A percentile compares a stretch with the other conserved stretches of the same genome.
Conservation (phyloP, 306 rosid genomes). For the Prinsepia uniflora region DNA sequence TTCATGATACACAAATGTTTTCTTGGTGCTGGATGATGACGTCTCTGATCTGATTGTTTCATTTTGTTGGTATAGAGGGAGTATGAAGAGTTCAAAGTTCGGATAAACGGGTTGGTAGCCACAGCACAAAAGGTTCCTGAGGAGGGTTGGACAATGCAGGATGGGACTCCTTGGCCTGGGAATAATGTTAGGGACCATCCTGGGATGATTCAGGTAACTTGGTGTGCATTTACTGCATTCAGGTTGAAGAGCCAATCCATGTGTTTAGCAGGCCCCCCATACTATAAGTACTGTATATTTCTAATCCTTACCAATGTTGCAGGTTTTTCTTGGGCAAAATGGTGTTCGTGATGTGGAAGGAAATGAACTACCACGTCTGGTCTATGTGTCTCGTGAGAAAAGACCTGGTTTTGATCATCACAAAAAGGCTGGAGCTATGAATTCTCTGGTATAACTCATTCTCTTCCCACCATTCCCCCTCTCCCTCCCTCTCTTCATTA, state of each 20-base stretch:
- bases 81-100: slow-evolving; percentile 87
- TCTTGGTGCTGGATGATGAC: background rate
- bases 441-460: slow-evolving; percentile 54
- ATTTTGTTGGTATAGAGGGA: slow-evolving; percentile 58
- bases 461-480: background rate
- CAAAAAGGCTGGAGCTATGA: slow-evolving; percentile 96
- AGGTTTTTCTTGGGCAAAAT: slow-evolving; percentile 97
- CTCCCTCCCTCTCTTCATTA: background rate
- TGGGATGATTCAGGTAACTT: slow-evolving; percentile 85
- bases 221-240: slow-evolving; percentile 8
- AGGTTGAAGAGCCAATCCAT: background rate
- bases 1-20: background rate
- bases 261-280: background rate
- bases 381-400: slow-evolving; percentile 93
- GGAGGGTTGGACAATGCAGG: slow-evolving; percentile 99
- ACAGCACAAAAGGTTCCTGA: slow-evolving; percentile 86
- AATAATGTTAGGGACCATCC: slow-evolving; percentile 91
- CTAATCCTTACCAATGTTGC: slow-evolving; percentile 14
- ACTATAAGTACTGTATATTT: background rate
- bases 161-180: slow-evolving; percentile 97
- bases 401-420: slow-evolving; percentile 93
- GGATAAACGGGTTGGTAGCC: slow-evolving; percentile 74
- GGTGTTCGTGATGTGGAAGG: slow-evolving; percentile 82
- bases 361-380: slow-evolving; percentile 74
- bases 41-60: slow-evolving; percentile 19